A percentile compares a stretch with the other conserved stretches of the same genome.
Evolutionary conservation across 306 rosid species (phyloP).

Genomic region (Dryas alaskensis): DNA sequence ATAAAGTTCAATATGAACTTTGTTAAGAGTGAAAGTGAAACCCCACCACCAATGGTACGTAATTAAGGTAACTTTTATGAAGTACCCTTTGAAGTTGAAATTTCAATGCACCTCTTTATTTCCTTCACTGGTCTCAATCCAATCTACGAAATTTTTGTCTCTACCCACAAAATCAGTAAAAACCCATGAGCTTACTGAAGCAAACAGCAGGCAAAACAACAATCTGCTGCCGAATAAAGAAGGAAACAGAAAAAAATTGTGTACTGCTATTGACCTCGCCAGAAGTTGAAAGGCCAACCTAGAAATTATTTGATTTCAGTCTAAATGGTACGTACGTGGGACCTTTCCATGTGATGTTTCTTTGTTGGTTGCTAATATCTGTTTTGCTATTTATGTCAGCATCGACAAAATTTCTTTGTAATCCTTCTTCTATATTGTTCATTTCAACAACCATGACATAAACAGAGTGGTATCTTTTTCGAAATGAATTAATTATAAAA

Average conservation of each 20-base stretch:
- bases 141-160: no score
- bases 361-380: conserved; percentile 27
- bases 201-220: background rate
- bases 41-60: conserved; percentile 1
- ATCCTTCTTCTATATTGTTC: conserved; percentile 3
- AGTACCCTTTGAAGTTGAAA: background rate
- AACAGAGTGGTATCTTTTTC: conserved; percentile 16
- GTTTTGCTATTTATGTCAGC: conserved; percentile 13
- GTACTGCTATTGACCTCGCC: no score
- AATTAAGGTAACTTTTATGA: background rate
- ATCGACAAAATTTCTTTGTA: background rate
- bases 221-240: background rate
- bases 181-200: background rate
- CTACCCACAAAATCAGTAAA: no score
- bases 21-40: conserved; percentile 26
- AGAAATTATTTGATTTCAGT: background rate
- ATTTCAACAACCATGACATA: conserved; percentile 23
- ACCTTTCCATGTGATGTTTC: conserved; percentile 23
- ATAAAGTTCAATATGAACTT: conserved; percentile 25
- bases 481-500: background rate
- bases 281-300: conserved; percentile 31
- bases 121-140: no score
- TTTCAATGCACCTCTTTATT: background rate
- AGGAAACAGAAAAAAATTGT: no score
- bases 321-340: conserved; percentile 15